phyloP scores from a whole-genome alignment of 306 rosid species.

The Alnus glutinosa region DNA sequence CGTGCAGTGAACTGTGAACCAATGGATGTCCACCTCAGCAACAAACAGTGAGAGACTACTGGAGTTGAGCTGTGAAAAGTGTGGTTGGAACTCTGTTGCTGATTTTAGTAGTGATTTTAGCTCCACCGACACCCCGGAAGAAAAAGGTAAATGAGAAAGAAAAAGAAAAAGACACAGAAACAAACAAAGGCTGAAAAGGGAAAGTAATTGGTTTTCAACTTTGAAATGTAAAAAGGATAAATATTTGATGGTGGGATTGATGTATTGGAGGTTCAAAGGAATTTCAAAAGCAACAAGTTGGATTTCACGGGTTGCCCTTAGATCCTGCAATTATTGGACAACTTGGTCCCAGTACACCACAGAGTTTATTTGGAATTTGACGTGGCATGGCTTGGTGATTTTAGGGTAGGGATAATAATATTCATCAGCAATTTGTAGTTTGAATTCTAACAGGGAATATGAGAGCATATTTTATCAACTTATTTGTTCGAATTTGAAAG shows the following conservation, averaged over 20 bases:
- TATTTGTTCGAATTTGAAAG: too few relatives aligned
- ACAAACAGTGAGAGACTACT: neutral
- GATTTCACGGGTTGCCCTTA: conserved; percentile 15
- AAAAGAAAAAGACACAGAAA: neutral
- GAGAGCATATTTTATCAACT: too few relatives aligned
- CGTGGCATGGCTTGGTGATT: too few relatives aligned
- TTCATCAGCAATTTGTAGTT: too few relatives aligned
- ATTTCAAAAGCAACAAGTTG: neutral
- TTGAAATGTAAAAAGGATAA: too few relatives aligned
- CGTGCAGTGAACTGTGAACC: neutral
- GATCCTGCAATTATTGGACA: neutral
- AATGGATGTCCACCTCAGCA: neutral
- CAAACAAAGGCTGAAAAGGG: neutral
- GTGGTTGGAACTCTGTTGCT: neutral
- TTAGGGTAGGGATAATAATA: too few relatives aligned
- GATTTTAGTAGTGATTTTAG: neutral
- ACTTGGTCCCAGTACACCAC: neutral
- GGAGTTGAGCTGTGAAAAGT: neutral
- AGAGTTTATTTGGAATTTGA: neutral
- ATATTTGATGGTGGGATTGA: too few relatives aligned
- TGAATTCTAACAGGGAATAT: too few relatives aligned
- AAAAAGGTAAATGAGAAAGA: neutral
- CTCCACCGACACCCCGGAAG: neutral
- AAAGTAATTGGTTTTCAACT: too few relatives aligned
- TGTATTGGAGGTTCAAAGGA: neutral